Base-by-base conservation (phyloP, 139 green algal species). In the Diplosphaera chodatii region DNA sequence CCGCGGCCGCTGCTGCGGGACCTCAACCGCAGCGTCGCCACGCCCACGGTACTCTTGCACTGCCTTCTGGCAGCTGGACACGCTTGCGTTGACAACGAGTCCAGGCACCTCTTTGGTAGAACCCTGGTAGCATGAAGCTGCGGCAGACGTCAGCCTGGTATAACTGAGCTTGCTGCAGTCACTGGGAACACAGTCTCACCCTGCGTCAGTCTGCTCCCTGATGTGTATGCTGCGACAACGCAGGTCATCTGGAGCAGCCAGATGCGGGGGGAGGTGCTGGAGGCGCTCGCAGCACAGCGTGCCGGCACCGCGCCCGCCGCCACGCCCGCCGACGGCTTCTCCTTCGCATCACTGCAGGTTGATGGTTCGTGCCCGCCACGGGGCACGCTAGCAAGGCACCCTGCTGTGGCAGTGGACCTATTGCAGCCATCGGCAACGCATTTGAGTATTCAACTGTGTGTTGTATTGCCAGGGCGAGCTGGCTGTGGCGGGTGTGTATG, bases 181-280 rank as follows among this genome's bases (percentile, higher is more conserved):
- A n/a, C n/a, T n/a, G n/a, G n/a, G n/a, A n/a, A n/a, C n/a, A n/a
- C n/a, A n/a, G n/a, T n/a, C n/a, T n/a, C n/a, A n/a, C n/a, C n/a
- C n/a, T n/a, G n/a, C n/a, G n/a, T n/a, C n/a, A n/a, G n/a, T n/a
- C n/a, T n/a, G n/a, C n/a, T n/a, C n/a, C n/a, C n/a, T n/a, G n/a
- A n/a, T n/a, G n/a, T n/a, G n/a, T n/a, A n/a, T 48, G 37, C 37
- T 48, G 10, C 37, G 37, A 20, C 8, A 10, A 6, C 63, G 25
- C 77, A 93, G 79, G 85, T 93, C 29, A 94, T 98, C 25, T 98
- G 93, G 93, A 96, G 94, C 77, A 74, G 33, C 25, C 56, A 68
- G 40, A 98, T 95, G 87, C 80, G 91, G 30, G 70, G 80, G 31
- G 88, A 97, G 84, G 78, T 98, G 30, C 68, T 90, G 31, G 78